Evolutionary conservation across 495 filamentous ascomycete genomes (phyloP), one percentile per base, ranked within the genome.

Genomic region (Acidiella bohemica): DNA sequence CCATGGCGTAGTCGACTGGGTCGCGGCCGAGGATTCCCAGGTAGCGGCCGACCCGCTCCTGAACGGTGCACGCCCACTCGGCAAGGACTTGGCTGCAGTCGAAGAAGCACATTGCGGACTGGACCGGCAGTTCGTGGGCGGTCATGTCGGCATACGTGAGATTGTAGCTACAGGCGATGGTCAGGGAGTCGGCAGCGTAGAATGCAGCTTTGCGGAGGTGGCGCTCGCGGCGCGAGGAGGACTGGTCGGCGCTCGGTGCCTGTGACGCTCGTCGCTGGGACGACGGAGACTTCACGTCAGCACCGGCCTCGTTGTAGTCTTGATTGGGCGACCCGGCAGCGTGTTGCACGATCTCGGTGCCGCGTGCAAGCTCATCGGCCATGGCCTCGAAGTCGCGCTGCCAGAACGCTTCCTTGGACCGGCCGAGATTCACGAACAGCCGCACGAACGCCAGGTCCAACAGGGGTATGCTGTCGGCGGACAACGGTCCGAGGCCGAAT

Each of bases 31-130:
- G 70, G 6, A 94, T 72, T 2, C 90, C 90, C 6, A 95, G 61
- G 52, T 84, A 92, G 2, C 78, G 73, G 0, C 88, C 92, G 33
- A 95, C 83, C 8, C 90, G 81, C 58, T 95, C 86, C 59, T 97
- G 90, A 8, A 97, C 79, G 0, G 88, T 93, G 11, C 81, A 81
- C 29, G 92, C 73, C 90, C 90, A 97, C 59, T 97, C 90, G 1
- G 90, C 88, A 18, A 97, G 75, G 0, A 97, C 85, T 53, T 93
- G 85, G n/a, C 86, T 81, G 52, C 90, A 96, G 53, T 97, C 90
- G 56, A 94, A 93, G 10, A 80, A 73, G 58, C 87, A 96, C 72
- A 97, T 78, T 5, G 83, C 84, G 11, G 85, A 87, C 49, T 93
- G 86, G 19, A 96, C 67, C 1, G 90, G 88, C n/a, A 97, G 67